Conservation (phyloP, 306 rosid genomes). For the Fragaria nilgerrensis region DNA sequence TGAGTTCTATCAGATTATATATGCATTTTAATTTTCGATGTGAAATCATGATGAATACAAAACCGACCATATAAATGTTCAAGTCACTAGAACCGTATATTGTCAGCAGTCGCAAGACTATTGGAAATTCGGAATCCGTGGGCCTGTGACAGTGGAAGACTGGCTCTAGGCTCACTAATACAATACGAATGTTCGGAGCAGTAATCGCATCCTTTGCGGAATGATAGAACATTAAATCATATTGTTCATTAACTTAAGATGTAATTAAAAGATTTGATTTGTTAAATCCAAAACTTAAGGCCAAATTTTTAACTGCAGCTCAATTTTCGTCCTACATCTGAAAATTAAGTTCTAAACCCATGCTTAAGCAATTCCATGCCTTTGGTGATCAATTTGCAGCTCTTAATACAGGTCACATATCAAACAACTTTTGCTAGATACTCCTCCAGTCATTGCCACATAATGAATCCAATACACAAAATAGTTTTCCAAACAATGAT, state of each 20-base stretch:
- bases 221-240: too few relatives aligned
- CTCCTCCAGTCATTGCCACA: neutral
- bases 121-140: neutral
- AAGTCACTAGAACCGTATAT: neutral
- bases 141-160: neutral
- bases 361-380: neutral
- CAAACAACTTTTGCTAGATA: neutral
- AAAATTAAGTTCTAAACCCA: neutral
- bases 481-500: neutral
- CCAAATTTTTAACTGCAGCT: neutral
- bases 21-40: neutral
- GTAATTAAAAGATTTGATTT: neutral
- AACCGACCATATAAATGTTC: neutral
- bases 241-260: neutral
- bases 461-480: neutral
- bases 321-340: neutral
- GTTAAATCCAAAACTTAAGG: too few relatives aligned
- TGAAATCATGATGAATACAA: neutral
- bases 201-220: neutral
- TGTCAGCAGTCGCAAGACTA: neutral
- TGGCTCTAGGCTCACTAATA: neutral
- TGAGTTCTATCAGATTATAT: neutral
- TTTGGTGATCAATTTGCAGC: too few relatives aligned
- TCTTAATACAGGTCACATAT: neutral
- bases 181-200: neutral